A percentile compares a stretch with the other conserved stretches of the same genome.
These are phyloP conservation scores for Dissophora ornata DNA, from an alignment of 192 early-diverging fungal species.

Conservation along the genomic window DNA sequence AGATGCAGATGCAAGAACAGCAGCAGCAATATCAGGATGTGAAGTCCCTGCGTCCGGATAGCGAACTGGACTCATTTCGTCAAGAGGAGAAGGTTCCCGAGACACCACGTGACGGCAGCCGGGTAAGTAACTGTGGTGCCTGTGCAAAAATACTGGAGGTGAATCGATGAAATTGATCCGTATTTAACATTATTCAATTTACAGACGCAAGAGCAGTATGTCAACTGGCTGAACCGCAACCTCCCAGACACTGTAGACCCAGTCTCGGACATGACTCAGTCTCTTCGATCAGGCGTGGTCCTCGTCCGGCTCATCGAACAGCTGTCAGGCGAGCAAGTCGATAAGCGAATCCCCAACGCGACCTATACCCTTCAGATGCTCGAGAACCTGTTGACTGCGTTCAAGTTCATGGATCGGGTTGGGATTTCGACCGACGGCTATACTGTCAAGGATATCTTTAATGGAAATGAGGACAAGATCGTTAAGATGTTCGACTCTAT, in stretches of 20 bases:
- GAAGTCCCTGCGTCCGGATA: constrained; percentile 37
- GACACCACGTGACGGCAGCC: background rate
- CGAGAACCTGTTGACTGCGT: constrained; percentile 63
- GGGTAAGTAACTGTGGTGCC: constrained; percentile 14
- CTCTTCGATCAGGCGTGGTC: constrained; percentile 61
- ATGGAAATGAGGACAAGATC: constrained; percentile 52
- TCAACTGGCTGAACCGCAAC: constrained; percentile 62
- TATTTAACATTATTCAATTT: background rate
- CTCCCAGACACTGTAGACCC: constrained; percentile 42
- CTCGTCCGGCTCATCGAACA: constrained; percentile 60
- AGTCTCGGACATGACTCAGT: constrained; percentile 57
- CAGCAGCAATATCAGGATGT: constrained; percentile 13
- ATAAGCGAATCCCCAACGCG: constrained; percentile 57
- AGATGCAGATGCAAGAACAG: background rate
- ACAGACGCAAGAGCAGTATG: constrained; percentile 56
- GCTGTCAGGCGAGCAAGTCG: constrained; percentile 60
- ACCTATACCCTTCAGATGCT: constrained; percentile 64
- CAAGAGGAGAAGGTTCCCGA: no score
- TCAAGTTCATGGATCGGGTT: constrained; percentile 69
- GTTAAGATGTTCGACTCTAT: constrained; percentile 45
- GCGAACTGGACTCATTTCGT: constrained; percentile 34
- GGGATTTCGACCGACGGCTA: constrained; percentile 65
- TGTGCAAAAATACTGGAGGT: background rate
- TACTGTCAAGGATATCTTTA: constrained; percentile 64
- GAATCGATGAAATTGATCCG: background rate